Evolutionary conservation across 2,329 filamentous ascomycete species (phyloP).

Genomic region (Claviceps cyperi): DNA sequence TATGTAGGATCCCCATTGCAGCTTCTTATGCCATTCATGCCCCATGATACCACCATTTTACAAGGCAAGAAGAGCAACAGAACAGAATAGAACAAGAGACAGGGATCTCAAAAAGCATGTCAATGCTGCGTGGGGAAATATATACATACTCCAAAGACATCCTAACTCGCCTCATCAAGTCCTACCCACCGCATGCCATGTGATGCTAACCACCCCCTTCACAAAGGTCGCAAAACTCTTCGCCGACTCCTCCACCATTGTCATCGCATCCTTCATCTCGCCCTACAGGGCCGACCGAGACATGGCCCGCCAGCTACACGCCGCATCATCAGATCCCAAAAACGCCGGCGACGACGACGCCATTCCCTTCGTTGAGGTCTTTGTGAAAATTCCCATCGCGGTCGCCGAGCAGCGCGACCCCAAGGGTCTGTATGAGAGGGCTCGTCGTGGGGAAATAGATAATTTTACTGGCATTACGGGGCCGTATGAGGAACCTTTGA

Average conservation of each 20-base stretch:
- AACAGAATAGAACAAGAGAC: no score
- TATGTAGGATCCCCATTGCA: slow-evolving; percentile 9
- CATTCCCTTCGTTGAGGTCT: slow-evolving; percentile 86
- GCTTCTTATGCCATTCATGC: background rate
- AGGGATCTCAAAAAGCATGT: no score
- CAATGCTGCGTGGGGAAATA: no score
- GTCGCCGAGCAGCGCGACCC: slow-evolving; percentile 91
- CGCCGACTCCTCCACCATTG: slow-evolving; percentile 74
- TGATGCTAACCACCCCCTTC: background rate
- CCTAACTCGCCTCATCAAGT: no score
- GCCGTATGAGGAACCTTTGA: slow-evolving; percentile 81
- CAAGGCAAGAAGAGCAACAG: background rate
- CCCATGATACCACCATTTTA: background rate
- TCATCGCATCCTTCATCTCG: slow-evolving; percentile 93
- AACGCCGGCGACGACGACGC: slow-evolving; percentile 40
- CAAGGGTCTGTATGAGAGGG: slow-evolving; percentile 97
- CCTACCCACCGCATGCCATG: no score
- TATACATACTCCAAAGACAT: background rate
- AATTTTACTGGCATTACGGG: slow-evolving; percentile 94
- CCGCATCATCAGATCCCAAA: slow-evolving; percentile 26
- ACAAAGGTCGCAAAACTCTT: slow-evolving; percentile 80
- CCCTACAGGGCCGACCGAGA: slow-evolving; percentile 81
- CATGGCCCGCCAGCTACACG: slow-evolving; percentile 68
- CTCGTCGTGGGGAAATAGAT: slow-evolving; percentile 81
- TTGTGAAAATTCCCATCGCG: slow-evolving; percentile 78